phyloP scores from a whole-genome alignment of 2,329 filamentous ascomycete species.

The Claviceps sp. region DNA sequence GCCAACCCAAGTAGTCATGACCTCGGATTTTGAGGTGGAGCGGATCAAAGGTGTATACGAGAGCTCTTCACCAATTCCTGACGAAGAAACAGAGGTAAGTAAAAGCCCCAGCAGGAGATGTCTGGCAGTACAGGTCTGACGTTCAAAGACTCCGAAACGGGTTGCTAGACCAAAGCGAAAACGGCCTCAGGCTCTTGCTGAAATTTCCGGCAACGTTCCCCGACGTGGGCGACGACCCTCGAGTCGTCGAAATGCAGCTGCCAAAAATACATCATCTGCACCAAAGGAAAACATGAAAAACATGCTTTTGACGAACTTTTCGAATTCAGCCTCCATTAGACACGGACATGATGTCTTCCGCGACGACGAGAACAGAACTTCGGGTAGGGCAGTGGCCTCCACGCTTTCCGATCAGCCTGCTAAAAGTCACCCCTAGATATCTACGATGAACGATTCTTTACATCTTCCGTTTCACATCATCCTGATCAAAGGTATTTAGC shows the following conservation, averaged over 20 bases:
- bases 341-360: conserved; percentile 18
- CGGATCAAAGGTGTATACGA: conserved; percentile 47
- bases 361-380: conserved; percentile 14
- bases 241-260: conserved; percentile 12
- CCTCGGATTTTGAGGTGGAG: conserved; percentile 34
- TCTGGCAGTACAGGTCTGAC: conserved; percentile 2
- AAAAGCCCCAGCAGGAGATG: not conserved
- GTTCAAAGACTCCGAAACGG: conserved; percentile 17
- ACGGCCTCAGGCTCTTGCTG: conserved; percentile 17
- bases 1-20: conserved; percentile 52
- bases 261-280: conserved; percentile 8
- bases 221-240: conserved; percentile 13
- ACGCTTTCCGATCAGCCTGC: not conserved
- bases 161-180: conserved; percentile 18
- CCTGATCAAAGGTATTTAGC: conserved; percentile 13
- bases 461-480: conserved; percentile 8
- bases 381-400: conserved; percentile 11
- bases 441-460: conserved; percentile 12
- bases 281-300: conserved; percentile 4
- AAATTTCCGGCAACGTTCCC: conserved; percentile 22
- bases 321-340: conserved; percentile 8
- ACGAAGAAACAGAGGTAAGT: conserved; percentile 30
- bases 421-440: conserved; percentile 12
- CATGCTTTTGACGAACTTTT: not conserved
- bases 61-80: conserved; percentile 34